These are phyloP conservation scores for Phytophthora megakarya DNA, from an alignment of 352 stramenopile species.

Conservation along the genomic window DNA sequence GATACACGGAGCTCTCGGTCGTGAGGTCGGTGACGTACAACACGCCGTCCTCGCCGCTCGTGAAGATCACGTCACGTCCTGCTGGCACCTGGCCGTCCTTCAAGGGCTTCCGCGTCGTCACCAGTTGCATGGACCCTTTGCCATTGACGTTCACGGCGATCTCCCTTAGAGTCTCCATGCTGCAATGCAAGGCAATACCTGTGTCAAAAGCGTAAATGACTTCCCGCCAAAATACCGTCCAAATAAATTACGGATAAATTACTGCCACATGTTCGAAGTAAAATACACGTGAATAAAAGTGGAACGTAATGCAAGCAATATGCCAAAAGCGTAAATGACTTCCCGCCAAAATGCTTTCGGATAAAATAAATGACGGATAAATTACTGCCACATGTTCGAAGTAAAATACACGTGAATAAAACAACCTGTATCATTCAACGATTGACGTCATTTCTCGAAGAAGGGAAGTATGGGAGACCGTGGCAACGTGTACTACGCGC, in stretches of 20 bases:
- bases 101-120: constrained; percentile 41
- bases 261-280: too few species aligned
- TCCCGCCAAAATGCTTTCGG: too few species aligned
- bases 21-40: constrained; percentile 74
- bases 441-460: constrained; percentile 14
- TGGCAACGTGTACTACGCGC: constrained; percentile 84
- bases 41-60: constrained; percentile 81
- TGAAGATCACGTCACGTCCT: constrained; percentile 67
- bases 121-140: constrained; percentile 66
- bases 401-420: too few species aligned
- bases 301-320: too few species aligned
- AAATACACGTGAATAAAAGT: too few species aligned
- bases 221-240: too few species aligned
- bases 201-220: constrained; percentile 13
- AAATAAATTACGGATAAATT: too few species aligned
- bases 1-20: constrained; percentile 51
- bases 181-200: too few species aligned
- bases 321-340: constrained; percentile 15
- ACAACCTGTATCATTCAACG: too few species aligned
- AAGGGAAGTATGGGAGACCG: constrained; percentile 64
- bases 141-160: constrained; percentile 75
- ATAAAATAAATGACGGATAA: too few species aligned
- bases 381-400: too few species aligned
- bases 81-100: constrained; percentile 35
- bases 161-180: constrained; percentile 82